Conservation (phyloP, 2,329 filamentous ascomycete species). For the Exophiala aquamarina region DNA sequence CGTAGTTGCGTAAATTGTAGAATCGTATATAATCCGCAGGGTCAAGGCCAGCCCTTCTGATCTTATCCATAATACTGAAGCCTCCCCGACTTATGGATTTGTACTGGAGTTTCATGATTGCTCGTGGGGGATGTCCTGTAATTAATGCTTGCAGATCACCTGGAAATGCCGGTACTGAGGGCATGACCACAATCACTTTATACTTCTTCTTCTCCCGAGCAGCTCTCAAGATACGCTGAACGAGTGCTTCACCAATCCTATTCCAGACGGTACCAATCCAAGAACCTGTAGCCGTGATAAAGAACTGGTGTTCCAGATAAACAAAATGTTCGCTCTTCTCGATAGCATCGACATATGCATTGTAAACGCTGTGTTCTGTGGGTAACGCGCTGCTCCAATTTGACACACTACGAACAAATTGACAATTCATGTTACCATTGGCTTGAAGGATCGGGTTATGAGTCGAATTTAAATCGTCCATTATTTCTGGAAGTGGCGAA, state of each 20-base stretch:
- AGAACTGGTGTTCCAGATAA: constrained; percentile 85
- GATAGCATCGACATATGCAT: constrained; percentile 76
- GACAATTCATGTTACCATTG: constrained; percentile 47
- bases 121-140: constrained; percentile 73
- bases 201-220: constrained; percentile 65
- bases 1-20: constrained; percentile 81
- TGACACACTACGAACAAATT: constrained; percentile 43
- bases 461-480: constrained; percentile 31
- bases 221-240: constrained; percentile 72
- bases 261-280: constrained; percentile 72
- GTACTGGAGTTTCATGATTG: constrained; percentile 88
- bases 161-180: constrained; percentile 76
- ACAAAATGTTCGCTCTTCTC: constrained; percentile 67
- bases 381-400: constrained; percentile 61
- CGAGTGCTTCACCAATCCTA: constrained; percentile 74
- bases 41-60: constrained; percentile 65
- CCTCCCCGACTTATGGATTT: constrained; percentile 74
- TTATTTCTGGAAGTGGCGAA: constrained; percentile 4
- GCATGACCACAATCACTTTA: constrained; percentile 74
- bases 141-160: constrained; percentile 74
- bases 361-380: constrained; percentile 76
- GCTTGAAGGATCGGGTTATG: constrained; percentile 60
- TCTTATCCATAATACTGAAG: constrained; percentile 71
- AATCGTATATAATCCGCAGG: constrained; percentile 74
- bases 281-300: constrained; percentile 76